phyloP scores from a whole-genome alignment of 2,329 filamentous ascomycete species.

The Paecilomyces variotii region DNA sequence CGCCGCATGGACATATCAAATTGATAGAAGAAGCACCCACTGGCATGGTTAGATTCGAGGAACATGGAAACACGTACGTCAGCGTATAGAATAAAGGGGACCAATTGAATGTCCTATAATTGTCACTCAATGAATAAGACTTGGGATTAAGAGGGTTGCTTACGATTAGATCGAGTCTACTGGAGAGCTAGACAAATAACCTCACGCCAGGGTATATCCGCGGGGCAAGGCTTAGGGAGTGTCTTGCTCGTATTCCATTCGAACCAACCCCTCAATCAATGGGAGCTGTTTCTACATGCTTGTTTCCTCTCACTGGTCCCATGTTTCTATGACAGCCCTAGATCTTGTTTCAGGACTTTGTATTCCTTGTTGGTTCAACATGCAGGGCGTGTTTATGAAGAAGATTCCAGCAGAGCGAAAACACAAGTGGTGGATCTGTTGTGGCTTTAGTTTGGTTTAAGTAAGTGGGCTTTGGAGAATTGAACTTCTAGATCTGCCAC shows the following conservation, averaged over 20 bases:
- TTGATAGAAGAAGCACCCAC: not conserved
- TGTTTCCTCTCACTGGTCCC: not conserved
- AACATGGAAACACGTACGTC: not conserved
- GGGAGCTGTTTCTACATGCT: not conserved
- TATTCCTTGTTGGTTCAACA: too few relatives aligned
- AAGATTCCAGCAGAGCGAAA: too few relatives aligned
- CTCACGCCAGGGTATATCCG: not conserved
- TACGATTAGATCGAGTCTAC: not conserved
- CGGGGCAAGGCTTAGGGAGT: not conserved
- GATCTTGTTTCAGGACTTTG: not conserved
- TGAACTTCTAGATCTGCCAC: too few relatives aligned
- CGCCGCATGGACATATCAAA: not conserved
- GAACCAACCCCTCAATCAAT: not conserved
- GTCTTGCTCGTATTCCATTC: not conserved
- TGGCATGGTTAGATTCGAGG: not conserved
- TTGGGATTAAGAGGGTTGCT: not conserved
- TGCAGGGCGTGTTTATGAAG: too few relatives aligned
- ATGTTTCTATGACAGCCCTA: not conserved
- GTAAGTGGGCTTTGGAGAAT: too few relatives aligned
- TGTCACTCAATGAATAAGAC: not conserved
- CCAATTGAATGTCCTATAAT: not conserved
- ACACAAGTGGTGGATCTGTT: too few relatives aligned
- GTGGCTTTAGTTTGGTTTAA: too few relatives aligned
- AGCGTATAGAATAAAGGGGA: not conserved
- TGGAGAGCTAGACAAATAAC: not conserved